Evolutionary conservation across 2,329 filamentous ascomycete genomes (phyloP).

Genomic region (Monosporascus cannonballus): DNA sequence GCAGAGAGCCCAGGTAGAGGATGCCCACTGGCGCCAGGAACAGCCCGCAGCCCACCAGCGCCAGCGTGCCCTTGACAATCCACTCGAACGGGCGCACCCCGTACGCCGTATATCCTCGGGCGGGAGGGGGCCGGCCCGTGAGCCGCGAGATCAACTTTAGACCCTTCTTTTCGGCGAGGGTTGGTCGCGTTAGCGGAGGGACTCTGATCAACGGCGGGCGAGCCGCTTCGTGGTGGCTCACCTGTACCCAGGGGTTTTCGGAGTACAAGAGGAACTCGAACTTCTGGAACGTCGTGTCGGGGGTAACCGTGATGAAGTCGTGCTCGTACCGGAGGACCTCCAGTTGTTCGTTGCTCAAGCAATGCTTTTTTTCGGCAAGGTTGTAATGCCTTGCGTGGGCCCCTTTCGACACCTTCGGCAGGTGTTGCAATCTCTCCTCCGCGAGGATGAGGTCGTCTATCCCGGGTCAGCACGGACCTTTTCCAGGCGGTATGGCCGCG

Average conservation of each 20-base stretch:
- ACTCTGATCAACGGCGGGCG: background rate
- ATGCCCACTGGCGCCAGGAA: constrained; percentile 9
- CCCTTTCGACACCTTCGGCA: no score
- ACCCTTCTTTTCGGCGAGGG: constrained; percentile 1
- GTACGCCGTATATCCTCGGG: constrained; percentile 3
- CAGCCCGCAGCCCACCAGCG: constrained; percentile 1
- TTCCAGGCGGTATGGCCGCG: no score
- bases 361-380: no score
- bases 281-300: constrained; percentile 8
- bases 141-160: constrained; percentile 4
- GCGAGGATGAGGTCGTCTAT: no score
- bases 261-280: constrained; percentile 11
- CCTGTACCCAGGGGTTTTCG: background rate
- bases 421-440: no score
- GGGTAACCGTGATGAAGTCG: constrained; percentile 9
- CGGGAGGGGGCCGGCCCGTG: background rate
- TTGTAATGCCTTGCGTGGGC: no score
- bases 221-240: background rate
- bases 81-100: constrained; percentile 3
- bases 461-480: no score
- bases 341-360: no score
- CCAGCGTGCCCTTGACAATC: constrained; percentile 1
- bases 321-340: constrained; percentile 10
- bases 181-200: background rate
- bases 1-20: constrained; percentile 6